Percentiles rank a stretch among this genome's conserved stretches.
phyloP scores from a whole-genome alignment of 2,329 filamentous ascomycete genomes.

The Colletotrichum sp. region DNA sequence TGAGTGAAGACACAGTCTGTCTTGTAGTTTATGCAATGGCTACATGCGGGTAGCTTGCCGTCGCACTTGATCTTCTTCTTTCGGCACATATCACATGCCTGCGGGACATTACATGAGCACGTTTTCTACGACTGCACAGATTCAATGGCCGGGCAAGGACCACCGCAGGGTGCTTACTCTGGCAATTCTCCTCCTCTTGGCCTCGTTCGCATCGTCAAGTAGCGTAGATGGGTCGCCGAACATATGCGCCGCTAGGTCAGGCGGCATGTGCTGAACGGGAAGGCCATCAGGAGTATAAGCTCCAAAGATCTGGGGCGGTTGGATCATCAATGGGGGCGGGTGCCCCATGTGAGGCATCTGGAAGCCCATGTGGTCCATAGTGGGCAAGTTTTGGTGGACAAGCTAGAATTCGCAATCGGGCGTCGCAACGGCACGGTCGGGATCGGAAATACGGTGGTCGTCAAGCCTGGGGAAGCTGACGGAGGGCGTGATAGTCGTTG shows the following conservation, averaged over 20 bases:
- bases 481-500: background rate
- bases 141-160: background rate
- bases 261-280: conserved; percentile 59
- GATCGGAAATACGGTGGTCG: background rate
- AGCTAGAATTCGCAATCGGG: background rate
- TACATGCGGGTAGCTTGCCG: conserved; percentile 92
- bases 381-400: conserved; percentile 1
- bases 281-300: conserved; percentile 65
- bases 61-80: conserved; percentile 99
- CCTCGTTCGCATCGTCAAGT: conserved; percentile 74
- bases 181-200: conserved; percentile 88
- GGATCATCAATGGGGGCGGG: conserved; percentile 66
- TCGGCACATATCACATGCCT: conserved; percentile 96
- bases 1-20: conserved; percentile 97
- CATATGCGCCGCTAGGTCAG: conserved; percentile 65
- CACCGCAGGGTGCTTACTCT: conserved; percentile 57
- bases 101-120: conserved; percentile 11
- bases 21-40: conserved; percentile 97
- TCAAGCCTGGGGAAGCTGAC: background rate
- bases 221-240: conserved; percentile 61
- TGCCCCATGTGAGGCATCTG: conserved; percentile 59
- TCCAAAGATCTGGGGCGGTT: conserved; percentile 73
- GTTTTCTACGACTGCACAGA: background rate
- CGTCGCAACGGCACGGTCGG: background rate
- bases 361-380: conserved; percentile 62